Evolutionary conservation across 441 rosid genomes (phyloP).

Genomic region (Brassica balearica): DNA sequence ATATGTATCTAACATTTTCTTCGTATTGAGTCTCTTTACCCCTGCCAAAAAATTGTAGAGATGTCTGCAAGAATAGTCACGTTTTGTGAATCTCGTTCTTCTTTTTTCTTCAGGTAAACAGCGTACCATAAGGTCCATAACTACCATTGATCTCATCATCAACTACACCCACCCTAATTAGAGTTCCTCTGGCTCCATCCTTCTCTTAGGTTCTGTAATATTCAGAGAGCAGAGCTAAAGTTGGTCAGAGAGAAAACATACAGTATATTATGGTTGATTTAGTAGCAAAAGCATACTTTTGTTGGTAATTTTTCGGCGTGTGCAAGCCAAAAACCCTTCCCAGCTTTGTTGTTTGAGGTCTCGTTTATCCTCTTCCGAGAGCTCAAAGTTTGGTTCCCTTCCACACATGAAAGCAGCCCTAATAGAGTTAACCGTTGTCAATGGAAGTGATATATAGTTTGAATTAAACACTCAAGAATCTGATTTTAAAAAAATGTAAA

Average conservation of each 20-base stretch:
- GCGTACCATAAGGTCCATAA: background rate
- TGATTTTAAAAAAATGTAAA: background rate
- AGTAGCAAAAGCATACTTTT: conserved; percentile 62
- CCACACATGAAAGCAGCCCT: conserved; percentile 99
- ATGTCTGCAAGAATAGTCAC: conserved; percentile 16
- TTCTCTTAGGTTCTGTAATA: conserved; percentile 74
- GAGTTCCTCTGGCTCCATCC: conserved; percentile 59
- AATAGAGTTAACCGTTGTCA: conserved; percentile 18
- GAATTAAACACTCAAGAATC: background rate
- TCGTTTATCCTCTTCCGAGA: conserved; percentile 74
- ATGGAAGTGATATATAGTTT: conserved; percentile 12
- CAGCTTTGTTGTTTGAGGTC: conserved; percentile 76
- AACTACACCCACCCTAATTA: conserved; percentile 34
- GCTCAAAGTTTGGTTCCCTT: conserved; percentile 93
- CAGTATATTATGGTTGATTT: background rate
- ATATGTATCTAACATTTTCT: conserved; percentile 15
- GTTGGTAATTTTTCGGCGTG: conserved; percentile 83
- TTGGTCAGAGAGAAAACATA: background rate
- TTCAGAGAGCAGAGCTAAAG: conserved; percentile 8
- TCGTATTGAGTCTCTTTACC: conserved; percentile 12
- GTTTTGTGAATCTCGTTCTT: conserved; percentile 9
- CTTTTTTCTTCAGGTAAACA: conserved; percentile 20
- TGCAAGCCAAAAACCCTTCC: conserved; percentile 86
- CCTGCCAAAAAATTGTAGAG: conserved; percentile 7
- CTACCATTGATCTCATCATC: conserved; percentile 44